These are phyloP conservation scores for Phytopythium ostracodes DNA, from an alignment of 352 stramenopile species.

Conservation along the genomic window DNA sequence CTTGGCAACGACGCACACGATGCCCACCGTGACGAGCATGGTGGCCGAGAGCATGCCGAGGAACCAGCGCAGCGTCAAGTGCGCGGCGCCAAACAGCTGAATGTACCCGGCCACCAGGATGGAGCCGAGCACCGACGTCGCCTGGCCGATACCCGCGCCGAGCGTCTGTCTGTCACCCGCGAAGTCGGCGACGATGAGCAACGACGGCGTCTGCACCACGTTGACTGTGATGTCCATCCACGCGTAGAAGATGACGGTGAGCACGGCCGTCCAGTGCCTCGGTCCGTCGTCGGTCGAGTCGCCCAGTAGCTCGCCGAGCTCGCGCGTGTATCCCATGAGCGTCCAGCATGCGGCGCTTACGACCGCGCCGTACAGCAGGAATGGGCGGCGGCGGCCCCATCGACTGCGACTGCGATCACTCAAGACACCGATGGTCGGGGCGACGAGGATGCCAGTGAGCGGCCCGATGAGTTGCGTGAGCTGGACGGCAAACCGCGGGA, in stretches of 20 bases:
- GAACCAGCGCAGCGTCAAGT: constrained; percentile 63
- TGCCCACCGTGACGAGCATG: constrained; percentile 50
- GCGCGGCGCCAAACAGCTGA: constrained; percentile 57
- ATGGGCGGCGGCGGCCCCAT: constrained; percentile 65
- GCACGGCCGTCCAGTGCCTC: constrained; percentile 45
- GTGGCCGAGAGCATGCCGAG: constrained; percentile 65
- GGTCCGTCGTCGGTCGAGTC: constrained; percentile 28
- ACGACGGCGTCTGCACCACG: constrained; percentile 64
- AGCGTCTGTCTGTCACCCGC: constrained; percentile 65
- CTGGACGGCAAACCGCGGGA: constrained; percentile 63
- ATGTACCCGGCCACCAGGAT: constrained; percentile 74
- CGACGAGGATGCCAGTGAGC: constrained; percentile 64
- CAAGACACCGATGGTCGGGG: constrained; percentile 60
- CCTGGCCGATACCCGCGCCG: constrained; percentile 54
- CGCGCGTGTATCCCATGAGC: constrained; percentile 62
- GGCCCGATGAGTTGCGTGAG: constrained; percentile 71
- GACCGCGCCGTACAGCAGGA: constrained; percentile 54
- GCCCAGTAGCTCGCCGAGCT: constrained; percentile 59
- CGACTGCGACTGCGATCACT: constrained; percentile 48
- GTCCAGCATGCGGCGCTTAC: constrained; percentile 63
- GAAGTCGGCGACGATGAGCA: constrained; percentile 75
- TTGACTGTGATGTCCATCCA: constrained; percentile 86
- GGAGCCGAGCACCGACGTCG: constrained; percentile 54
- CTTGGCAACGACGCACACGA: constrained; percentile 53
- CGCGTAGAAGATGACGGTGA: constrained; percentile 74